Conservation (phyloP, 352 stramenopile genomes). For the Phytophthora citricola region DNA sequence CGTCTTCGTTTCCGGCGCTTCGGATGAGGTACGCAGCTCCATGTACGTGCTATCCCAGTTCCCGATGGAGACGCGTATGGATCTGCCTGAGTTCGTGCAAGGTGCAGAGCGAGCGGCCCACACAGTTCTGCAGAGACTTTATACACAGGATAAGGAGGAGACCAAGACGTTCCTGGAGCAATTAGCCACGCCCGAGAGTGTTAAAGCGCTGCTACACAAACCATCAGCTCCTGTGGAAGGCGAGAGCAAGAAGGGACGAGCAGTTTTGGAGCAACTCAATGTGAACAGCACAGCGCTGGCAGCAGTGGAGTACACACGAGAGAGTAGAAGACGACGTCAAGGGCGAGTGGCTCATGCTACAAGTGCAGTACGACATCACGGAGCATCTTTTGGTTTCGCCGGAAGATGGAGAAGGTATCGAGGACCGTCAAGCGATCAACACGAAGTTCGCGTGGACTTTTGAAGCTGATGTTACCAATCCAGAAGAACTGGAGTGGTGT, state of each 20-base stretch:
- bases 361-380: slow-evolving; percentile 55
- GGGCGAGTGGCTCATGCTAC: slow-evolving; percentile 53
- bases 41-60: slow-evolving; percentile 68
- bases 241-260: slow-evolving; percentile 2
- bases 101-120: slow-evolving; percentile 45
- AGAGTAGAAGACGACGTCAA: slow-evolving; percentile 26
- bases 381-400: slow-evolving; percentile 46
- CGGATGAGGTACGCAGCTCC: slow-evolving; percentile 45
- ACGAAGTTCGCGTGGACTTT: slow-evolving; percentile 67
- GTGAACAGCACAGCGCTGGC: slow-evolving; percentile 46
- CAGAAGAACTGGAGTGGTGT: slow-evolving; percentile 46
- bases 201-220: slow-evolving; percentile 39
- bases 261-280: slow-evolving; percentile 51
- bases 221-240: slow-evolving; percentile 26
- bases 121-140: slow-evolving; percentile 56
- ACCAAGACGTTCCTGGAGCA: slow-evolving; percentile 34
- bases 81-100: slow-evolving; percentile 53
- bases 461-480: slow-evolving; percentile 53
- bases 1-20: slow-evolving; percentile 40
- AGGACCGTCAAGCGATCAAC: slow-evolving; percentile 53
- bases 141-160: slow-evolving; percentile 29
- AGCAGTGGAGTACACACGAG: slow-evolving; percentile 55
- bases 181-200: slow-evolving; percentile 34
- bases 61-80: slow-evolving; percentile 32
- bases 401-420: slow-evolving; percentile 34